Conservation (phyloP, 2,329 filamentous ascomycete species). For the Ustulina deusta region DNA sequence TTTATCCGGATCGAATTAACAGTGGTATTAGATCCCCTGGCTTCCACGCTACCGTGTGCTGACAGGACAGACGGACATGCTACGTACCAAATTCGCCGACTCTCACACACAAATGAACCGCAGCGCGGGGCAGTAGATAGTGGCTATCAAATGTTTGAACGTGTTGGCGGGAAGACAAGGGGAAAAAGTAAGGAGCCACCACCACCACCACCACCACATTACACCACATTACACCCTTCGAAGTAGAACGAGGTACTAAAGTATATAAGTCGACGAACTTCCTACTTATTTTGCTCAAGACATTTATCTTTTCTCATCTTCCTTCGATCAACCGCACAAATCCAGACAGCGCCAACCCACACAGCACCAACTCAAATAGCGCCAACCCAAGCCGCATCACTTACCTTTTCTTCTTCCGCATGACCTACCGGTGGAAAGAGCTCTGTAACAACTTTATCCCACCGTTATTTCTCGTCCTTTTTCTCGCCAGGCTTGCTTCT, state of each 20-base stretch:
- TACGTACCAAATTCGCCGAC: too few species aligned
- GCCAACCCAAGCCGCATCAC: background rate
- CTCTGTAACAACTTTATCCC: background rate
- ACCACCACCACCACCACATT: constrained; percentile 3
- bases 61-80: too few species aligned
- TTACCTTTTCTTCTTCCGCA: background rate
- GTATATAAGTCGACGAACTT: constrained; percentile 11
- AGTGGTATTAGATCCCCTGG: too few species aligned
- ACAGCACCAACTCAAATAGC: background rate
- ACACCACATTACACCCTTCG: constrained; percentile 8
- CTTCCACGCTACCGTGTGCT: too few species aligned
- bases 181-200: background rate
- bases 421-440: background rate
- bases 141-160: too few species aligned
- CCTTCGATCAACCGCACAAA: background rate
- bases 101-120: too few species aligned
- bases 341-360: background rate
- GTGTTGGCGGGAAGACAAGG: constrained; percentile 8
- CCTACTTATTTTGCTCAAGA: background rate
- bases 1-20: too few species aligned
- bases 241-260: background rate
- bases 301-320: background rate
- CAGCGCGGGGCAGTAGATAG: constrained; percentile 12
- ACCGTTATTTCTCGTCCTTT: background rate
- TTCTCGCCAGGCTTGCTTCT: background rate